Evolutionary conservation across 1,284 basidiomycete genomes (phyloP).

Genomic region (Tilletia caries): DNA sequence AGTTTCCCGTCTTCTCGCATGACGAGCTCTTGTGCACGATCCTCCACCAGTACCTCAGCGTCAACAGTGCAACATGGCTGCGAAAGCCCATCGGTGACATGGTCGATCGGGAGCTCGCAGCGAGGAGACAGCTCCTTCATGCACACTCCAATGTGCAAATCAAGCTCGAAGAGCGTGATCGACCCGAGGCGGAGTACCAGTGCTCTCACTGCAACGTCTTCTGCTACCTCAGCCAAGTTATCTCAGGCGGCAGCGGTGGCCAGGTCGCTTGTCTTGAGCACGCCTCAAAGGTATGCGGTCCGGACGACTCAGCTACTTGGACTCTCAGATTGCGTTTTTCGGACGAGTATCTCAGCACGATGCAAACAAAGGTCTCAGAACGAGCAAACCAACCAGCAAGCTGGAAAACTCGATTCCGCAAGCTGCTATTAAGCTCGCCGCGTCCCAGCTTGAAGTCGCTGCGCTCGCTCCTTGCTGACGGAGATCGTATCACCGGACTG

Average conservation of each 20-base stretch:
- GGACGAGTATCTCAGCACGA: constrained; percentile 66
- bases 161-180: constrained; percentile 72
- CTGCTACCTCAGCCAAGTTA: constrained; percentile 90
- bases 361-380: constrained; percentile 56
- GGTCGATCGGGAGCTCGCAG: constrained; percentile 74
- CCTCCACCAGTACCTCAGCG: neutral
- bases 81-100: constrained; percentile 79
- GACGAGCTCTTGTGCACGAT: constrained; percentile 86
- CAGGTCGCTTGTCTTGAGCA: constrained; percentile 84
- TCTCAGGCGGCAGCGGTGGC: constrained; percentile 57
- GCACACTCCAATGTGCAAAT: constrained; percentile 64
- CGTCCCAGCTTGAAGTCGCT: constrained; percentile 72
- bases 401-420: constrained; percentile 72
- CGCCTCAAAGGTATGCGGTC: constrained; percentile 71
- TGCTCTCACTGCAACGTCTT: constrained; percentile 90
- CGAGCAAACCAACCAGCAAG: constrained; percentile 70
- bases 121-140: constrained; percentile 61
- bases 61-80: constrained; percentile 53
- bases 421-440: constrained; percentile 61
- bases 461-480: constrained; percentile 74
- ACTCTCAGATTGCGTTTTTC: constrained; percentile 75
- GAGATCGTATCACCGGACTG: constrained; percentile 75
- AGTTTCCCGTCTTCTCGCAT: constrained; percentile 95
- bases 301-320: constrained; percentile 61
- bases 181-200: constrained; percentile 88